Evolutionary conservation across 345 rosid species (phyloP), one percentile per base, ranked within the genome.

Genomic region (Capsella bursapastoris): DNA sequence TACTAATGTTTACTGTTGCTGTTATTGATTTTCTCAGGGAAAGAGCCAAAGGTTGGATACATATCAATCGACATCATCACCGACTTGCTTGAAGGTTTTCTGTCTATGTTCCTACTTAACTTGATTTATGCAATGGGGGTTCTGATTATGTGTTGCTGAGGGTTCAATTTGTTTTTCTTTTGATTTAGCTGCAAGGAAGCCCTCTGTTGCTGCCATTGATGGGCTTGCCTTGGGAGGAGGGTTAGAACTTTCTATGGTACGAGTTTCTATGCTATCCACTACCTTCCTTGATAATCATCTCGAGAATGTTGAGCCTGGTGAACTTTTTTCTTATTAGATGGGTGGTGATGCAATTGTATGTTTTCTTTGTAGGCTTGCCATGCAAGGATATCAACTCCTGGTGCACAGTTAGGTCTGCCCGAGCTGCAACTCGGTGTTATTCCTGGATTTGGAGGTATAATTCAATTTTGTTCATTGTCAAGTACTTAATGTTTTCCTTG

Each of bases 221-320:
- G 99, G 99, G 25, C 92, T 92, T 68, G 97, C 99, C 74, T 84
- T 96, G 71, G 99, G 99, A 73, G 99, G 99, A 78, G 99, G 99
- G 40, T 82, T 96, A 62, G 99, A 96, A 86, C 74, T 92, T 78
- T 86, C 98, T 11, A 96, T 96, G 98, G 99, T 92, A 86, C 64
- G 85, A 55, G 4, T 57, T 52, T 11, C 34, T 49, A 32, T 32
- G 64, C 65, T 48, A 49, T 45, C 28, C 18, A 48, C 5, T 28
- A 51, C 40, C 4, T 71, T 64, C 16, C 50, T 8, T 9, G 37
- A 41, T 27, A 38, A 77, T 60, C 58, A n/a, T 57, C n/a, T 35
- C 8, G 73, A 38, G 66, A 31, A 10, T 66, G 62, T 32, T 72
- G 61, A 57, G 7, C 27, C 12, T 65, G 55, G 40, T 64, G 69